Evolutionary conservation across 2,329 filamentous ascomycete genomes (phyloP).

Genomic region (Hypoxylon rubiginosum): DNA sequence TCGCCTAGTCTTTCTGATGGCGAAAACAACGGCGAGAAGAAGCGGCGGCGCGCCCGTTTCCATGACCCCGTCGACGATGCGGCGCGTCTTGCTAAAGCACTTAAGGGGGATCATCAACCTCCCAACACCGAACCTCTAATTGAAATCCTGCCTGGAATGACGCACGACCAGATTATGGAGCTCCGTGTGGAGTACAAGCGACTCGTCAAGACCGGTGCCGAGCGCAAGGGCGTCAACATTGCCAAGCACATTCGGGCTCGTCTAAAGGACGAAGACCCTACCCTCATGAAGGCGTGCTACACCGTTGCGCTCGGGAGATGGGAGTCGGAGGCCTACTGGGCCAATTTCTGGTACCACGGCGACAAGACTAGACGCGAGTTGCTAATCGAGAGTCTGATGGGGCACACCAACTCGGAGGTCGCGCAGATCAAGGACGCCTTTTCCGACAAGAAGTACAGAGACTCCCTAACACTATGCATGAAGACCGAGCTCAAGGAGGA

Average conservation of each 20-base stretch:
- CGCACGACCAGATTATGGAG: constrained; percentile 88
- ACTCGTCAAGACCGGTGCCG: constrained; percentile 81
- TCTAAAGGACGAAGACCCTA: constrained; percentile 79
- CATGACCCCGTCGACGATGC: constrained; percentile 88
- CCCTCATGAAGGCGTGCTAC: constrained; percentile 92
- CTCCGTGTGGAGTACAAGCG: constrained; percentile 92
- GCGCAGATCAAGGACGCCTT: constrained; percentile 88
- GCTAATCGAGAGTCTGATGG: constrained; percentile 93
- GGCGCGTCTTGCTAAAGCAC: constrained; percentile 78
- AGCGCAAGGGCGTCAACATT: constrained; percentile 84
- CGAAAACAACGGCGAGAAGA: constrained; percentile 58
- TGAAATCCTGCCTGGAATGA: constrained; percentile 85
- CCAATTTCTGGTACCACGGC: constrained; percentile 96
- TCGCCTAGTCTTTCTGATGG: constrained; percentile 67
- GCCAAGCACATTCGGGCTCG: constrained; percentile 85
- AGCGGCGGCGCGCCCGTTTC: constrained; percentile 76
- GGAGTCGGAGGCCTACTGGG: constrained; percentile 97
- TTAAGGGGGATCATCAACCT: constrained; percentile 72
- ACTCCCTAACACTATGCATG: constrained; percentile 87
- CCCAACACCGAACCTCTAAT: constrained; percentile 80
- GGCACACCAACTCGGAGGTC: constrained; percentile 89
- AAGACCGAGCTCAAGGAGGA: constrained; percentile 92
- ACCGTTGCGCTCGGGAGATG: constrained; percentile 89
- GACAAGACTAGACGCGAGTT: constrained; percentile 87
- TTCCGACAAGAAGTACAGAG: constrained; percentile 89